These are phyloP conservation scores for Fistulina hepatica DNA, from an alignment of 1,284 basidiomycete genomes.

Conservation along the genomic window DNA sequence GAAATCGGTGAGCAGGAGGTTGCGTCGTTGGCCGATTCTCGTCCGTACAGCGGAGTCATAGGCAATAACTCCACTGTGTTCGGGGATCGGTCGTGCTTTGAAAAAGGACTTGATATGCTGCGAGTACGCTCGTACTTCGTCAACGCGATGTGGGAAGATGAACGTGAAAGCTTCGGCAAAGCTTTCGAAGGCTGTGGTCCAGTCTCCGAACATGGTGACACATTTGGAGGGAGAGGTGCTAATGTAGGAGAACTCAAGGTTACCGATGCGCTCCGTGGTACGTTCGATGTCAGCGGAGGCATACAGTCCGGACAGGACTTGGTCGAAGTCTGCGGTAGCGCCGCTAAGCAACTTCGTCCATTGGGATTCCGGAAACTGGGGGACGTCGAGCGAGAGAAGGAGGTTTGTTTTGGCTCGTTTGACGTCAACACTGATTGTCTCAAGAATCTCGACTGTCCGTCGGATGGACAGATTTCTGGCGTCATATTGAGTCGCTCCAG, in stretches of 20 bases:
- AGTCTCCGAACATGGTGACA: slow-evolving; percentile 18
- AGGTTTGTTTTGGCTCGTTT: slow-evolving; percentile 2
- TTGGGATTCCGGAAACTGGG: slow-evolving; percentile 13
- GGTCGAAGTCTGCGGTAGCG: slow-evolving; percentile 15
- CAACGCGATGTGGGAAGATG: slow-evolving; percentile 19
- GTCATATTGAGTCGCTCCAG: too few species aligned
- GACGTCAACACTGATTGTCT: background rate
- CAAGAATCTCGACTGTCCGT: too few species aligned
- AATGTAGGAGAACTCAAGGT: slow-evolving; percentile 14
- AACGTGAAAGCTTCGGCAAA: slow-evolving; percentile 15
- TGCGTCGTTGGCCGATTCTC: slow-evolving; percentile 15
- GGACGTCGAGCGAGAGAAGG: slow-evolving; percentile 4
- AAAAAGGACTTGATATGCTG: slow-evolving; percentile 19
- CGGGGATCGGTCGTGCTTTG: too few species aligned
- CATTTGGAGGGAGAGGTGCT: slow-evolving; percentile 11
- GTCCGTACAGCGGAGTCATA: slow-evolving; percentile 22
- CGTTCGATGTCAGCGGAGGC: slow-evolving; percentile 12
- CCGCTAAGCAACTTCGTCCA: slow-evolving; percentile 13
- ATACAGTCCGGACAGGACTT: slow-evolving; percentile 16
- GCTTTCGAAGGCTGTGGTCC: slow-evolving; percentile 19
- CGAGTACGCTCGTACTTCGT: slow-evolving; percentile 19
- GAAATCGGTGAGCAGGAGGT: slow-evolving; percentile 18
- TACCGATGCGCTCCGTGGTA: slow-evolving; percentile 14
- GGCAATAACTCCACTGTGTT: slow-evolving; percentile 21
- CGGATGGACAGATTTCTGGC: too few species aligned